Evolutionary conservation across 495 filamentous ascomycete genomes (phyloP), one percentile per base, ranked within the genome.

Genomic region (Astrocystis sublimbata): DNA sequence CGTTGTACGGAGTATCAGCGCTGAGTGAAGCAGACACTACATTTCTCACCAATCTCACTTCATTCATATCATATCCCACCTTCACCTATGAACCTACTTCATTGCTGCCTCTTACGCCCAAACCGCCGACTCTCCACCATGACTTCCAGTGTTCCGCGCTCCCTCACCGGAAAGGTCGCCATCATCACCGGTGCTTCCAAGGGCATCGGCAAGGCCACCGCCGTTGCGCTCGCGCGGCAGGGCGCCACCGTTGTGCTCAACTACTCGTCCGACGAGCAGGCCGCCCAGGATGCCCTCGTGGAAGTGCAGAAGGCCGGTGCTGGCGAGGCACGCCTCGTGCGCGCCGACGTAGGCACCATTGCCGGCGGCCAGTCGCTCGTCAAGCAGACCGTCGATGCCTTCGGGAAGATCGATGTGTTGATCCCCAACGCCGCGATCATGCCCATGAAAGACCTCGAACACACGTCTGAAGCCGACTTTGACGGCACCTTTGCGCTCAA

Each of bases 181-280:
- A 65, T 90, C 49, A 79, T 91, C 65, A 90, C 88, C 31, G 88
- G 88, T 56, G 85, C 77, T 57, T 85, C 85, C 23, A 87, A 85
- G 68, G 89, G 88, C 46, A 90, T 91, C 41, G 89, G 88, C 61
- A 79, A 74, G 54, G 81, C 88, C 55, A 79, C 80, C 4, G 81
- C 84, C 31, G 75, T 83, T 30, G 76, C 76, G 4, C 77, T 88
- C 38, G 81, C 82, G 15, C 65, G 72, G 28, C 74, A 82, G n/a
- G 86, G 87, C 47, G 88, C 86, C 53, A 85, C 79, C 38, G 77
- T 90, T 33, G 81, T 87, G 28, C 79, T 89, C 74, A 88, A 86
- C 72, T 90, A 88, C 73, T 75, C 77, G 43, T 79, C 76, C 31
- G 78, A 86, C 68, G 66, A 74, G 13, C 47, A 63, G 12, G 71